Base-by-base conservation (phyloP, 257 asterid genomes). In the Scutellaria minor region DNA sequence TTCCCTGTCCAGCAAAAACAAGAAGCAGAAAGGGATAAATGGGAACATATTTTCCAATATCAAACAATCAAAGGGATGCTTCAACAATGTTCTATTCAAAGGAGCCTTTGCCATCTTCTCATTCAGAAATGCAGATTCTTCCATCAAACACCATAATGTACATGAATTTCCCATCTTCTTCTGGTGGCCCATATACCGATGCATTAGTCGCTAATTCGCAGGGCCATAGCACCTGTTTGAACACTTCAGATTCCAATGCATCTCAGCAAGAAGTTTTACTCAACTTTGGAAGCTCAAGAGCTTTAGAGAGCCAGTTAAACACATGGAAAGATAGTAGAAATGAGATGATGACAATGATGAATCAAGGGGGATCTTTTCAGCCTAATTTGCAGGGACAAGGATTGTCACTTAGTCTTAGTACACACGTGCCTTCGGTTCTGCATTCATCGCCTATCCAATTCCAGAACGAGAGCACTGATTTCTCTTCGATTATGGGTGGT, bases 401-500 rank as follows among this genome's bases (percentile, higher is more conserved):
- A 22, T 70, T 92, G 75, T 92, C 97, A 20, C 96, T 93, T 53
- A 90, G 89, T 71, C 96, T 93, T 51, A 78, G 93, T 55, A 76
- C 98, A 13, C 79, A 84, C 6, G 83, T 73, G 5, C 82, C 93
- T 3, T 75, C 93, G 2, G 83, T 73, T 20, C 48, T 88, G 83
- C 86, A 83, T 45, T 71, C 82, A 56, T 47, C 87, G 12, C 64
- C 84, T 13, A 70, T 82, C 47, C 88, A 79, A 0, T 89, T 76
- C 77, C 86, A 70, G 76, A 80, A 79, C 50, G 75, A 83, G 42
- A 64, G 71, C 64, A 71, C 71, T 0, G 84, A 79, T 77, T 78
- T 80, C 80, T 71, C 85, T 6, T 81, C 91, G 0, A 66, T 84
- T 45, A 53, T 83, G 79, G 80, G 79, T 45, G 65, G 64, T 48